Percentiles rank a stretch among this genome's conserved stretches.
These are phyloP conservation scores for Daldinia vernicosa DNA, from an alignment of 495 filamentous ascomycete species.

Conservation along the genomic window DNA sequence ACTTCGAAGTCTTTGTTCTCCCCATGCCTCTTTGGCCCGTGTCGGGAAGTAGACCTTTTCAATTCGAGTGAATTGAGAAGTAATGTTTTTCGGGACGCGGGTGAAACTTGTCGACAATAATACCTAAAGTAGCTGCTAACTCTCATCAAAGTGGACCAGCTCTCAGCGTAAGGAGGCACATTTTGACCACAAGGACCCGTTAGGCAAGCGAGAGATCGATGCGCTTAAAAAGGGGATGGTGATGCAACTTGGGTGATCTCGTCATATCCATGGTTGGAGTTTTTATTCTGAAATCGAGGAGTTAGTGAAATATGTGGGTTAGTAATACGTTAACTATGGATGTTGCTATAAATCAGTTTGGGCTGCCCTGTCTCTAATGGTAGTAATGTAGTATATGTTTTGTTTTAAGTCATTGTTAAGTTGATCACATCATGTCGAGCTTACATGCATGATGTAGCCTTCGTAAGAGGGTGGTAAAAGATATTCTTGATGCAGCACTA, in stretches of 20 bases:
- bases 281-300: background rate
- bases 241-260: background rate
- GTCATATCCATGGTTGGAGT: background rate
- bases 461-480: background rate
- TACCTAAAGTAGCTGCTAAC: background rate
- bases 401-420: background rate
- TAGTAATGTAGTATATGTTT: background rate
- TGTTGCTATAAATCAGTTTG: background rate
- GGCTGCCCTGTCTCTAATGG: background rate
- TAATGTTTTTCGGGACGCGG: too few relatives aligned
- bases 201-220: background rate
- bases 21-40: background rate
- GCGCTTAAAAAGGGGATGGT: background rate
- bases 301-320: background rate
- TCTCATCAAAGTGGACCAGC: background rate
- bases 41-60: too few relatives aligned
- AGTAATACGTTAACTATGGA: background rate
- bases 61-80: too few relatives aligned
- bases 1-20: background rate
- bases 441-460: background rate
- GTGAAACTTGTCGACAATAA: background rate
- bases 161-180: background rate
- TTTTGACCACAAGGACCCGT: background rate
- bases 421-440: background rate
- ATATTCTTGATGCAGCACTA: background rate